phyloP scores from a whole-genome alignment of 441 rosid species.

The Euphorbia schlechtendalii region DNA sequence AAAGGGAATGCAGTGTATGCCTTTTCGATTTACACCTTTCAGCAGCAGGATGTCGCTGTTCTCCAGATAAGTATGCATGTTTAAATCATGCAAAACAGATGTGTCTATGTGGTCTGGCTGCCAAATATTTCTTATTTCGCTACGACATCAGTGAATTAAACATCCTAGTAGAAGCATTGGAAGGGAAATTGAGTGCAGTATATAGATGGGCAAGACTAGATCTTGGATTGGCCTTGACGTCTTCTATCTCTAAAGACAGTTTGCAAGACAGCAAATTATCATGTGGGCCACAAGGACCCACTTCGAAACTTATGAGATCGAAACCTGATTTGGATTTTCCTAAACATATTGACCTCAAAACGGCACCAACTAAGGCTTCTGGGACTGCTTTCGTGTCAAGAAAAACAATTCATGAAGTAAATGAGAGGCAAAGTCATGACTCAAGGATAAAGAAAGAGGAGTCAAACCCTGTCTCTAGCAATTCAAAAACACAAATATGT shows the following conservation, averaged over 20 bases:
- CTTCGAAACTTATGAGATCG: constrained; percentile 29
- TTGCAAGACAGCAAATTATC: constrained; percentile 34
- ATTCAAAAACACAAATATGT: constrained; percentile 28
- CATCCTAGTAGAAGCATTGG: constrained; percentile 92
- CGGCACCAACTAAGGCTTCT: constrained; percentile 22
- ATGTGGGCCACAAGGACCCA: constrained; percentile 30
- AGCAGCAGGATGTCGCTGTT: constrained; percentile 92
- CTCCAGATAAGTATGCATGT: constrained; percentile 89
- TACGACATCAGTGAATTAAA: constrained; percentile 73
- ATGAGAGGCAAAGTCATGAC: constrained; percentile 20
- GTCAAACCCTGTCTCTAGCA: constrained; percentile 18
- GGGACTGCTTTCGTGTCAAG: constrained; percentile 24
- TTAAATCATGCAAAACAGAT: constrained; percentile 84
- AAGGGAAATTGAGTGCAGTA: constrained; percentile 90
- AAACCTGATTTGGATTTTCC: constrained; percentile 29
- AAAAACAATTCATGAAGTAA: constrained; percentile 24
- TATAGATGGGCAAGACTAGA: constrained; percentile 97
- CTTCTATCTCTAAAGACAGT: constrained; percentile 40
- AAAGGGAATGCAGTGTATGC: constrained; percentile 88
- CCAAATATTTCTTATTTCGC: constrained; percentile 82
- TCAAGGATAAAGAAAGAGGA: constrained; percentile 26
- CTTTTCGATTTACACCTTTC: constrained; percentile 96
- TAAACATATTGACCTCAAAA: constrained; percentile 25
- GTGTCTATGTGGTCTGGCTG: constrained; percentile 64
- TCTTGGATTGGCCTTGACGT: constrained; percentile 85